Base-by-base conservation (phyloP, 768 basidiomycete species). In the Hemileccinum impolitum region DNA sequence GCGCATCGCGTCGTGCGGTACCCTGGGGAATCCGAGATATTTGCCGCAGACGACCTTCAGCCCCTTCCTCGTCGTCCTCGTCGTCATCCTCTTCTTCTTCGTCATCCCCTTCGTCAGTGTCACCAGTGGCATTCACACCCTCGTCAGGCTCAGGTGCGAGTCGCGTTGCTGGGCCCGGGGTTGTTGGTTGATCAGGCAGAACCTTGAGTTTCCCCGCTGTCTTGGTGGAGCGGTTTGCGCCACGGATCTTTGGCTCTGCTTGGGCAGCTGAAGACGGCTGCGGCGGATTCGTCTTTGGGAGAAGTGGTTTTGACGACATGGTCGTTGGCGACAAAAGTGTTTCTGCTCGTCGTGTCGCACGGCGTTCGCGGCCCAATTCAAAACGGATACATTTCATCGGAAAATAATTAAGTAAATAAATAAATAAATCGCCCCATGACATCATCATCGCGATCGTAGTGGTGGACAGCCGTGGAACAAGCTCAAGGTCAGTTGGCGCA, bases 1-100 rank as follows among this genome's bases (percentile, higher is more conserved):
- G 70, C 3, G 94, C 94, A 72, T 97, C 94, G 51, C 91, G 78
- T 37, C 92, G 82, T 8, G 94, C 94, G 18, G 94, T 92, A 4
- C 94, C 94, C 39, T 91, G 92, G 3, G 94, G 94, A 44, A 97
- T 97, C 30, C 91, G 82, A 4, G 90, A 87, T 50, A 97, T 83
- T 72, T 95, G 93, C 57, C 68, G 54, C 4, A 69, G 43, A 45
- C 77, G 54, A 34, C 82, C 85, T 73, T 87, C 85, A 4, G 81
- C 77, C 41, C 82, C 72, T 17, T 66, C 72, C 3, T 66, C 80
- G 47, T 78, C 78, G 39, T 75, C 72, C 18, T 79, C 78, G 10
- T 77, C 74, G 3, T 15, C 51, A 19, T 77, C 78, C 7, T 83
- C 81, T 7, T 83, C 81, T 51, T 78, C 48, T 17, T 75, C 75